Evolutionary conservation across 805 yeast species (phyloP).

Genomic region (Brettanomyces sp.): DNA sequence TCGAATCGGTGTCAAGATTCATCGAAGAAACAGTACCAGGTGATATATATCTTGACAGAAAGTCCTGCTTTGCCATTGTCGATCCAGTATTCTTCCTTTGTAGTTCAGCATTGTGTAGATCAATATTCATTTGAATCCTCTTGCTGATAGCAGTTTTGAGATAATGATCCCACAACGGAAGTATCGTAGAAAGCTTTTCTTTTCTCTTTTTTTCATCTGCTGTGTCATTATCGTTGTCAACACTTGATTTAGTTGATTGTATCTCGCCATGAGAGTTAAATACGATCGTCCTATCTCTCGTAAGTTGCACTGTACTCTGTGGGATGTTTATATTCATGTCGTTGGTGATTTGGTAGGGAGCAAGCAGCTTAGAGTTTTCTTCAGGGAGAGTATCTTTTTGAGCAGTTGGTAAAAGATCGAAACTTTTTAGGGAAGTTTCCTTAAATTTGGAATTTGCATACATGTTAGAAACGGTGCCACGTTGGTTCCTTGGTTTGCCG

Average conservation of each 20-base stretch:
- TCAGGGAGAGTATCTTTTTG: background rate
- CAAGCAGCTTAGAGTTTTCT: background rate
- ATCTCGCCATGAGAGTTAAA: background rate
- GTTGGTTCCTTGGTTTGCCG: background rate
- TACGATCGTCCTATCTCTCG: constrained; percentile 1
- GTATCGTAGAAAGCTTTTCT: constrained; percentile 7
- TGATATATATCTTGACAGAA: constrained; percentile 1
- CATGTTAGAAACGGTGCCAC: too few species aligned
- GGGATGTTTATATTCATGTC: background rate
- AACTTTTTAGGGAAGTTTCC: background rate
- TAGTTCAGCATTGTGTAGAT: constrained; percentile 10
- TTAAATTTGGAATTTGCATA: too few species aligned
- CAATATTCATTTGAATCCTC: constrained; percentile 22
- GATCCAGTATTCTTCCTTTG: constrained; percentile 5
- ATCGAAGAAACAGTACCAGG: background rate
- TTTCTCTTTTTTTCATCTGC: background rate
- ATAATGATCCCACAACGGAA: constrained; percentile 21
- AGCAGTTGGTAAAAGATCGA: background rate
- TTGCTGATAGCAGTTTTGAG: constrained; percentile 15
- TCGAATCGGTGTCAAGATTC: too few species aligned
- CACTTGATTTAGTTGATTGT: background rate
- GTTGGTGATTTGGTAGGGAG: background rate
- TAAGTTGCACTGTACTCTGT: background rate
- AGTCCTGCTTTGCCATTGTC: constrained; percentile 1
- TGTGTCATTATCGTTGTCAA: background rate